Evolutionary conservation across 345 rosid species (phyloP).

Genomic region (Boechera retrofracta): DNA sequence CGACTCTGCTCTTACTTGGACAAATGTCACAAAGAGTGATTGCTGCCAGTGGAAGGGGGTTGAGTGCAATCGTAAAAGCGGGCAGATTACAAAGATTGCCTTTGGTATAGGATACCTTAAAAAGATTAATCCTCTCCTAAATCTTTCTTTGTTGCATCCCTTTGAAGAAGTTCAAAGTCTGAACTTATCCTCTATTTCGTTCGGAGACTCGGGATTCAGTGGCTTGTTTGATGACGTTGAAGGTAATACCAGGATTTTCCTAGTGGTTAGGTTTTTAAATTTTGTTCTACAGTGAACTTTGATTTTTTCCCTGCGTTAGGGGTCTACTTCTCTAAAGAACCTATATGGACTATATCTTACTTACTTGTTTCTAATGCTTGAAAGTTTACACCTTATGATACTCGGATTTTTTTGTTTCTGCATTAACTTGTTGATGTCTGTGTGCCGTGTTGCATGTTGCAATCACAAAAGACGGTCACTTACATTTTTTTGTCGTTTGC

Average conservation of each 20-base stretch:
- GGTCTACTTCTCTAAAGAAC: no score
- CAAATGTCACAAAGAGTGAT: conserved; percentile 1
- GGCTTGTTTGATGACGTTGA: conserved; percentile 33
- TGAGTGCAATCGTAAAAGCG: neutral
- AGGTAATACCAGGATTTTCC: neutral
- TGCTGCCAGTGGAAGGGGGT: neutral
- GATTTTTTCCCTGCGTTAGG: neutral
- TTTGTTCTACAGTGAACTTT: no score
- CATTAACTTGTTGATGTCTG: neutral
- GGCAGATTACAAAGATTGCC: neutral
- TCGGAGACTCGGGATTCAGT: neutral
- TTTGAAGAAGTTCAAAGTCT: conserved; percentile 11
- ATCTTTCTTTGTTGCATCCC: conserved; percentile 21
- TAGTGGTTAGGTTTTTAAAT: no score
- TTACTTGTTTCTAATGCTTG: no score
- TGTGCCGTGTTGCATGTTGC: neutral
- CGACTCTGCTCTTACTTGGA: neutral
- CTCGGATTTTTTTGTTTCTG: neutral
- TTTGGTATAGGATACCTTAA: neutral
- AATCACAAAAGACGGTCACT: no score
- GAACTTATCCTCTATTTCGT: neutral
- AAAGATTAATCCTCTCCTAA: neutral
- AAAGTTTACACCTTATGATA: no score
- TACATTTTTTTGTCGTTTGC: no score
- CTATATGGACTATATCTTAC: no score